A percentile compares a stretch with the other conserved stretches of the same genome.
phyloP scores from a whole-genome alignment of 305 asterid species.

The Fraxinus xanthoxyloides region DNA sequence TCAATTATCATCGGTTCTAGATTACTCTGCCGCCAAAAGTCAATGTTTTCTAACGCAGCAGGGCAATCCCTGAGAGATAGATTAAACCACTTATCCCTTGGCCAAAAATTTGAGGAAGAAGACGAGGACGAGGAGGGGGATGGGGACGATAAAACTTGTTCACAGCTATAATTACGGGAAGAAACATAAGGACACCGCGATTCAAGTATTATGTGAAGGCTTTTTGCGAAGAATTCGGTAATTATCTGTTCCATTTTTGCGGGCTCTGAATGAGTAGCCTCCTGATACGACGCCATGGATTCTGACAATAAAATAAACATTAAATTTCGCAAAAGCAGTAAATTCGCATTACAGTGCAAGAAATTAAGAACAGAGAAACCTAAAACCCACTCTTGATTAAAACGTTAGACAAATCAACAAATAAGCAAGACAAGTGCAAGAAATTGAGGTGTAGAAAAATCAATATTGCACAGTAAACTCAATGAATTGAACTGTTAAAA shows the following conservation, averaged over 20 bases:
- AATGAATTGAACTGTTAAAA: slow-evolving; percentile 2
- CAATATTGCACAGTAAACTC: slow-evolving; percentile 3
- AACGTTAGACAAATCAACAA: slow-evolving; percentile 17
- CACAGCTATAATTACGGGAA: slow-evolving; percentile 78
- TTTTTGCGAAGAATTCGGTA: slow-evolving; percentile 77
- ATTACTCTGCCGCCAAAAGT: slow-evolving; percentile 79
- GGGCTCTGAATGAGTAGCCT: slow-evolving; percentile 59
- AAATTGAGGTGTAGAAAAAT: neutral
- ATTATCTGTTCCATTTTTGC: slow-evolving; percentile 84
- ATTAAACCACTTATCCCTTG: slow-evolving; percentile 88
- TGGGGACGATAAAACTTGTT: slow-evolving; percentile 68
- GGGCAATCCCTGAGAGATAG: slow-evolving; percentile 78
- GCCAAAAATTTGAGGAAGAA: slow-evolving; percentile 61
- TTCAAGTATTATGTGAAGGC: slow-evolving; percentile 85
- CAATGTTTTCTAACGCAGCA: slow-evolving; percentile 82
- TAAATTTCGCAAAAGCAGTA: neutral
- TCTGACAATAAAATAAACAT: slow-evolving; percentile 16
- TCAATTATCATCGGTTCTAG: slow-evolving; percentile 83
- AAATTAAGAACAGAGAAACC: neutral
- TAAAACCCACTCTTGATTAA: slow-evolving; percentile 9
- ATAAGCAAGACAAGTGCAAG: slow-evolving; percentile 13
- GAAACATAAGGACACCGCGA: slow-evolving; percentile 83
- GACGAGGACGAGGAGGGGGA: slow-evolving; percentile 62
- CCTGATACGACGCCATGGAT: slow-evolving; percentile 65
- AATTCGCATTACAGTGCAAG: neutral